A percentile compares a stretch with the other conserved stretches of the same genome.
phyloP scores from a whole-genome alignment of 345 rosid genomes.

The Pistacia integerrima region DNA sequence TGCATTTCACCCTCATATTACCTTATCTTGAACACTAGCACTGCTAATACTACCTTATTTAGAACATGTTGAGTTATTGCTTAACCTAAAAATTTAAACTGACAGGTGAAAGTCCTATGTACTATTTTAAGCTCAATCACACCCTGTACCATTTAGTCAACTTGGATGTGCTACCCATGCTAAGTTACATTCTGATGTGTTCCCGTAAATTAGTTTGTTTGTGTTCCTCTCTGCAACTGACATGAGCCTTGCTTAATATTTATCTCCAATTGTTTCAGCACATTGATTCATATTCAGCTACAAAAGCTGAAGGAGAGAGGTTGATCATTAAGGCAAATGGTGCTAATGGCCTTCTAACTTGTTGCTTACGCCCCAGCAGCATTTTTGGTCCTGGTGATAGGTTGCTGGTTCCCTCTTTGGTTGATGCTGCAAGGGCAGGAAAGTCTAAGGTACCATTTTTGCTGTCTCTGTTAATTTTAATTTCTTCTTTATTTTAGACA shows the following conservation, averaged over 20 bases:
- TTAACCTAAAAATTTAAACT: no score
- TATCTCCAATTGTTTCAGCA: conserved; percentile 49
- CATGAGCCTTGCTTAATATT: not conserved
- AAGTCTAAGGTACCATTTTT: conserved; percentile 68
- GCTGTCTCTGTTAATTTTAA: conserved; percentile 6
- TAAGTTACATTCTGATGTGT: not conserved
- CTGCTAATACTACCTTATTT: not conserved
- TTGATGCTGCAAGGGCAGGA: conserved; percentile 82
- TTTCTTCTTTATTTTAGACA: not conserved
- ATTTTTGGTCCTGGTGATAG: conserved; percentile 96
- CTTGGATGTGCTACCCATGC: not conserved
- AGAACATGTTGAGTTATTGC: no score
- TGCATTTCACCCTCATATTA: not conserved
- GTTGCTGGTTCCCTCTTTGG: conserved; percentile 81
- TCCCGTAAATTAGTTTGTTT: not conserved
- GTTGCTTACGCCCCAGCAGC: conserved; percentile 91
- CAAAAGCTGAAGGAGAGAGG: conserved; percentile 90
- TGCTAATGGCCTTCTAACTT: conserved; percentile 74
- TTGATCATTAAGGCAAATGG: conserved; percentile 72
- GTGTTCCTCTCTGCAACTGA: not conserved
- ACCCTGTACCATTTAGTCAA: not conserved
- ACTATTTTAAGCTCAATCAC: not conserved
- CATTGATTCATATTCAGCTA: conserved; percentile 82
- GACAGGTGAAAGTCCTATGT: not conserved
- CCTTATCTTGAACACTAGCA: no score